Conservation (phyloP, 345 rosid species). For the Citrus glauca region DNA sequence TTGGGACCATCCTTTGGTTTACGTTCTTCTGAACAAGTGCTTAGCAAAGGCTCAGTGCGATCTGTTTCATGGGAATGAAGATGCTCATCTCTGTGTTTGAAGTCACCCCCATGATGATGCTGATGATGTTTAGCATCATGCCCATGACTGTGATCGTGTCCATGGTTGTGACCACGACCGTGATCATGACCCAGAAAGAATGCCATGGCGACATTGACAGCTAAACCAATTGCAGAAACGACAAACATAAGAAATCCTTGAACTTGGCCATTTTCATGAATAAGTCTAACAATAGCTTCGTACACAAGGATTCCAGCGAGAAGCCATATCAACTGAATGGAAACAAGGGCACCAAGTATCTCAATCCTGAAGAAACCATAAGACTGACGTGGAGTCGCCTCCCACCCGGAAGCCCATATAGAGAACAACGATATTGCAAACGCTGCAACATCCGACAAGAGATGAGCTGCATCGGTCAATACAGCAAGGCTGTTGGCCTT, state of each 20-base stretch:
- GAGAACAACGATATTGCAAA: conserved; percentile 68
- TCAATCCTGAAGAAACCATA: conserved; percentile 67
- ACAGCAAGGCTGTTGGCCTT: conserved; percentile 73
- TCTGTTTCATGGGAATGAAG: conserved; percentile 29
- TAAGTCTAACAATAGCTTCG: conserved; percentile 57
- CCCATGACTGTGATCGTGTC: conserved; percentile 24
- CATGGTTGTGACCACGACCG: conserved; percentile 35
- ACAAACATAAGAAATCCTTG: conserved; percentile 59
- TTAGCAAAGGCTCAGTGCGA: conserved; percentile 29
- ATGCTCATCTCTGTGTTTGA: conserved; percentile 19
- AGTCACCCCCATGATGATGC: conserved; percentile 13
- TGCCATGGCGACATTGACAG: conserved; percentile 59
- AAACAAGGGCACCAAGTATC: conserved; percentile 60
- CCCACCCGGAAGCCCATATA: conserved; percentile 73
- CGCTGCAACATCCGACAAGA: conserved; percentile 64
- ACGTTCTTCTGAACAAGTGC: conserved; percentile 17
- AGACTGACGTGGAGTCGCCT: conserved; percentile 62
- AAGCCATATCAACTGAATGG: conserved; percentile 71
- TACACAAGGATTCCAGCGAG: conserved; percentile 67
- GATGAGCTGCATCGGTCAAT: conserved; percentile 67
- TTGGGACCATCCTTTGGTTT: conserved; percentile 6
- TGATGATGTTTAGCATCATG: conserved; percentile 19
- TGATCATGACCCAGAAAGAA: conserved; percentile 57
- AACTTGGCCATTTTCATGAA: conserved; percentile 49
- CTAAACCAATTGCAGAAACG: conserved; percentile 58